Evolutionary conservation across 768 basidiomycete genomes (phyloP).

Genomic region (Lactarius deliciosus): DNA sequence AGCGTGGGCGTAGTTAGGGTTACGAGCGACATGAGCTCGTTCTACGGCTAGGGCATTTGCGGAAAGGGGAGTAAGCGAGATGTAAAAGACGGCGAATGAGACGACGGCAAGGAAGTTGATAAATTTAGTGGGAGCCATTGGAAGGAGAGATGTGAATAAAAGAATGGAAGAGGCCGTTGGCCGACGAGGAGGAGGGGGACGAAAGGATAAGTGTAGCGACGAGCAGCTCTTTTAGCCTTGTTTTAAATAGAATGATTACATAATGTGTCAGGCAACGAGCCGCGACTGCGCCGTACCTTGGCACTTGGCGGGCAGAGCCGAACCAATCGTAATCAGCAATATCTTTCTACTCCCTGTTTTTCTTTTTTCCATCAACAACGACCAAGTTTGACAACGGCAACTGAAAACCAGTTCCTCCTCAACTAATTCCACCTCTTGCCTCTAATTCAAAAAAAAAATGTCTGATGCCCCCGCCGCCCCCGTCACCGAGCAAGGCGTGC

Average conservation of each 20-base stretch:
- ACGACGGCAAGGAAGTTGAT: conserved; percentile 59
- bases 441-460: conserved; percentile 62
- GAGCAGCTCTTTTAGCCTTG: neutral
- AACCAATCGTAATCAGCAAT: conserved; percentile 25
- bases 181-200: neutral
- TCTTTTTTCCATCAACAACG: conserved; percentile 41
- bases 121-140: conserved; percentile 52
- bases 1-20: conserved; percentile 45
- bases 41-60: conserved; percentile 53
- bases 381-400: conserved; percentile 80
- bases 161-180: conserved; percentile 13
- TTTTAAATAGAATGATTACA: conserved; percentile 8
- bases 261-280: conserved; percentile 11
- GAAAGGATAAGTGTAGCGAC: neutral
- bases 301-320: conserved; percentile 16
- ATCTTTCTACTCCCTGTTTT: conserved; percentile 47
- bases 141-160: conserved; percentile 8
- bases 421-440: conserved; percentile 53
- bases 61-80: conserved; percentile 46
- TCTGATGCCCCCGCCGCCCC: conserved; percentile 89
- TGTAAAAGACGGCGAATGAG: conserved; percentile 55
- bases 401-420: conserved; percentile 72
- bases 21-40: conserved; percentile 44
- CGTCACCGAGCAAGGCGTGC: conserved; percentile 81
- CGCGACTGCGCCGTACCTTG: neutral